Conservation (phyloP, 108 stramenopile species). For the Cyclotella atomus region DNA sequence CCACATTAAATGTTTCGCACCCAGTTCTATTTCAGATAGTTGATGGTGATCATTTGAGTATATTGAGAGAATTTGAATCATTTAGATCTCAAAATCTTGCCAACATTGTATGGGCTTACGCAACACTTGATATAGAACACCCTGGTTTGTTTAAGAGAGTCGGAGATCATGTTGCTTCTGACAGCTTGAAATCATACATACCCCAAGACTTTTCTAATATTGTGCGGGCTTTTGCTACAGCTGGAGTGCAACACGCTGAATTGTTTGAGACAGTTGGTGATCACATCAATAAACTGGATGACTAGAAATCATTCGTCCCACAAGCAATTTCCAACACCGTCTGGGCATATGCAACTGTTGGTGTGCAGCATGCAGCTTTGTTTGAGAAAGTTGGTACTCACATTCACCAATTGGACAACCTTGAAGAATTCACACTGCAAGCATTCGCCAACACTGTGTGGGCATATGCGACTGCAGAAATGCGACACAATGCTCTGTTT, state of each 20-base stretch:
- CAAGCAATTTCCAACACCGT: conserved; percentile 8
- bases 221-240: conserved; percentile 25
- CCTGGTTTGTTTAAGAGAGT: conserved; percentile 12
- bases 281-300: not conserved
- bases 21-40: not conserved
- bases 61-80: not conserved
- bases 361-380: not conserved
- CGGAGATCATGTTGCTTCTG: not conserved
- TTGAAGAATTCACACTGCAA: not conserved
- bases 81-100: not conserved
- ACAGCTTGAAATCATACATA: conserved; percentile 1
- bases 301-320: conserved; percentile 14
- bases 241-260: not conserved
- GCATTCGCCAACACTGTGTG: not conserved
- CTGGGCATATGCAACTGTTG: not conserved
- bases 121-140: not conserved
- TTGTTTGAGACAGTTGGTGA: conserved; percentile 17
- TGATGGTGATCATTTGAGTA: not conserved
- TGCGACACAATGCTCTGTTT: too few relatives aligned
- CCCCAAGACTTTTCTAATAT: conserved; percentile 15
- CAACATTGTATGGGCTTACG: conserved; percentile 22
- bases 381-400: not conserved
- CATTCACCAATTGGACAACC: not conserved
- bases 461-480: too few relatives aligned
- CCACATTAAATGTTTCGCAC: not conserved